Base-by-base conservation (phyloP, 768 basidiomycete genomes). In the Candolleomyces efflorescens region DNA sequence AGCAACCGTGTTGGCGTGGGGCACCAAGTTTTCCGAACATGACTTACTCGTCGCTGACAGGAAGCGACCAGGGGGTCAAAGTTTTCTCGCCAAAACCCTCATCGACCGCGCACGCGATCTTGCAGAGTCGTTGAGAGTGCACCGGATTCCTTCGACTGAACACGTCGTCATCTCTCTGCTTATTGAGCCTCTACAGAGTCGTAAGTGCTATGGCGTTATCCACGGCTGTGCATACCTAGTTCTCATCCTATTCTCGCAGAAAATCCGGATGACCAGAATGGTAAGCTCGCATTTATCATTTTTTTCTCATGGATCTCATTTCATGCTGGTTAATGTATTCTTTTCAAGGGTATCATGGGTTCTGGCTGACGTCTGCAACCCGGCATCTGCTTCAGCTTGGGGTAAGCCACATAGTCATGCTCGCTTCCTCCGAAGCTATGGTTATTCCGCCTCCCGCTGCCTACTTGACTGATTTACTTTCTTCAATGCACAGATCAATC, bases 21-120 rank as follows among this genome's bases (percentile, higher is more conserved):
- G 94, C 26, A 87, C 91, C 38, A 93, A 94, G 64, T 96, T 96
- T 69, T 94, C 92, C 3, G 94, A 97, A 65, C 92, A 96, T 67
- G 87, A 89, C 0, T 72, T 94, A 59, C 83, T 97, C 48, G 79
- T 86, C 20, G 83, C 85, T 36, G 94, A 96, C 73, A 81, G 93
- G 44, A 76, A 81, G 52, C 83, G 84, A 58, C 84, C 83, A 50
- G 75, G 79, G 47, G 84, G 84, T 5, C 87, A 92, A 66, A 93
- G 93, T 70, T 69, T 84, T 38, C 74, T 98, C 6, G 89, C 91
- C 3, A 89, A 85, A 71, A 75, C 87, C 1, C 73, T 96, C 36
- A 85, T 94, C 50, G 81, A 88, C 67, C 83, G 93, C 49, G 87
- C 92, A 51, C 82, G 92, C 59, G 90, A 94, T 70, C 81, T 95